phyloP scores from a whole-genome alignment of 2,329 filamentous ascomycete genomes.

The Colletotrichum euphorbiae region DNA sequence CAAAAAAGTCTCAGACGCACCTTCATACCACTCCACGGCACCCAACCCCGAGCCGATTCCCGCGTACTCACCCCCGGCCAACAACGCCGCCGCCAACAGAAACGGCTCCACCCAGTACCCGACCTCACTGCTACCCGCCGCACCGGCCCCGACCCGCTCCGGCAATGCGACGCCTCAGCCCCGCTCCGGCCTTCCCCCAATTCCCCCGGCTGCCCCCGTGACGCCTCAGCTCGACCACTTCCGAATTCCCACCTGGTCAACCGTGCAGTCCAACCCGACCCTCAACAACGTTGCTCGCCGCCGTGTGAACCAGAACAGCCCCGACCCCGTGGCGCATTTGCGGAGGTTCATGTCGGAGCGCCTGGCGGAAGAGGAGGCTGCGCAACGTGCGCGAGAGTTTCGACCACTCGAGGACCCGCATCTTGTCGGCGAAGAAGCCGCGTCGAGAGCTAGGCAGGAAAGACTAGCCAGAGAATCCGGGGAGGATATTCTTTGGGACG shows the following conservation, averaged over 20 bases:
- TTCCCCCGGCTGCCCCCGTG: conserved; percentile 52
- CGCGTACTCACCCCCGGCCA: conserved; percentile 59
- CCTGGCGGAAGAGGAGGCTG: conserved; percentile 51
- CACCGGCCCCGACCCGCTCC: conserved; percentile 45
- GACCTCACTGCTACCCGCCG: conserved; percentile 34
- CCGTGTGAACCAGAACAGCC: conserved; percentile 57
- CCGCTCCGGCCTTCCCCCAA: conserved; percentile 61
- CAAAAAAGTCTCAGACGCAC: conserved; percentile 68
- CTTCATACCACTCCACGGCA: conserved; percentile 71
- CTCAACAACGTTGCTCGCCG: conserved; percentile 74
- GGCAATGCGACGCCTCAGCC: conserved; percentile 42
- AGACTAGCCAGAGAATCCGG: conserved; percentile 67
- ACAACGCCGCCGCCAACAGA: conserved; percentile 39
- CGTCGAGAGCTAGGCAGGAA: conserved; percentile 66
- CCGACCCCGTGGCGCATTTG: conserved; percentile 47
- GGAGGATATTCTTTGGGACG: conserved; percentile 65
- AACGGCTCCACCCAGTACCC: conserved; percentile 39
- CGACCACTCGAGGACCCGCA: conserved; percentile 74
- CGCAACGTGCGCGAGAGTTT: conserved; percentile 37
- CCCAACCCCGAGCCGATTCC: conserved; percentile 61
- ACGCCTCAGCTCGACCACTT: conserved; percentile 61
- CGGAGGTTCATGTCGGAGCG: conserved; percentile 51
- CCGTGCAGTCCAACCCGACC: conserved; percentile 64
- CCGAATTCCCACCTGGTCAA: conserved; percentile 70
- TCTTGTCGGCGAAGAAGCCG: conserved; percentile 74